Base-by-base conservation (phyloP, 148 eudicot species). In the Rheum nobile region DNA sequence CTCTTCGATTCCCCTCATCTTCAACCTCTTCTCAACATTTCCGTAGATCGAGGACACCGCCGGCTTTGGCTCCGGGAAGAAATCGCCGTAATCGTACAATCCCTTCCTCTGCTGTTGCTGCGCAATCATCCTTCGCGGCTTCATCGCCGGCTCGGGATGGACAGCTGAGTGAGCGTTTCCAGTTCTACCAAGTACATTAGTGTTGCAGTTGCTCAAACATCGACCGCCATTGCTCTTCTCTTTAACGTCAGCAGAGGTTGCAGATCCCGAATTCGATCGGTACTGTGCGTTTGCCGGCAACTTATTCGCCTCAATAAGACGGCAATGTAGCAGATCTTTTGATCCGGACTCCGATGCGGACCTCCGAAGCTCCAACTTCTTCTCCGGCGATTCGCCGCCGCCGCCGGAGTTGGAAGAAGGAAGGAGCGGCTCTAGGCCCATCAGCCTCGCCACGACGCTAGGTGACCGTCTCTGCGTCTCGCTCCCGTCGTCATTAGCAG, bases 271-370 rank as follows among this genome's bases (percentile, higher is more conserved):
- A 57, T 12, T 57, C 32, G 34, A 65, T 34, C 41, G 70, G 70
- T 34, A 65, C 41, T 65, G 39, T 34, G 70, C 38, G 21, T 17
- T 65, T 65, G 2, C 41, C 70, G 41, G 70, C 38, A 76, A 79
- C 76, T 67, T 78, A 75, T 70, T 78, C 4, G 28, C 43, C 21
- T 76, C 78, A 0, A 75, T 22, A 41, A 81, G 77, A 17, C 83
- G 83, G 29, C 72, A 61, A 11, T 76, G 77, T 21, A 85, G 81
- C n/a, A 86, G 76, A 54, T 86, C 90, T 74, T 87, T 81, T 1
- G 98, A 86, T 79, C 98, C 74, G 1, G 97, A 91, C 78, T 95
- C 98, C 0, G 98, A 95, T 4, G 96, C 88, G 3, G 97, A 94
- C 77, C 98, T 72, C n/a, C 93, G 86, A 5, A 91, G 89, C 87